Evolutionary conservation across 805 yeast species (phyloP), one percentile per base, ranked within the genome.

Genomic region (Kluyveromyces nonfermentans): DNA sequence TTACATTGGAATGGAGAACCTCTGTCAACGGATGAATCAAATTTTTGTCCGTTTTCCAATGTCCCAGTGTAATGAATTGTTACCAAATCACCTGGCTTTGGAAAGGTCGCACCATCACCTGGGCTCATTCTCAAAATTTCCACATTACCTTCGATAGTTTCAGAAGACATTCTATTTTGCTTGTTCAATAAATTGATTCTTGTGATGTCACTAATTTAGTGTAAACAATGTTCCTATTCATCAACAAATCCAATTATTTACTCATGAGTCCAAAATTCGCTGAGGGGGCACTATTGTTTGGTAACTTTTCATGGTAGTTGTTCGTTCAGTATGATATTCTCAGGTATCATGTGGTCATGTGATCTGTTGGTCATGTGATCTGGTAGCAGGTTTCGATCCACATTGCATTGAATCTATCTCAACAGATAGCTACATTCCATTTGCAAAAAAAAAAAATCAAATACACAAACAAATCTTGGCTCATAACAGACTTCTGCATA

Each of bases 51-150:
- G 68, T 85, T 85, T 68, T 86, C 95, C 62, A 90, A 76, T 46
- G 95, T 88, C 58, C 97, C 97, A 42, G 85, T 83, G 78, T 90
- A 90, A 72, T 90, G 97, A 63, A 90, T 90, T 51, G 96, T 82
- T 53, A 90, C 93, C 52, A 73, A 69, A 70, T 89, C 96, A 56
- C 97, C 97, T 34, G 71, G 64, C 67, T 82, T 73, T 62, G 97
- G 97, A 79, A 73, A 89, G 57, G 80, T 82, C 62, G 72, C 75
- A 52, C 93, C 95, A 66, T 90, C 96, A 67, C 97, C 88, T 65
- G 64, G 62, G 39, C 59, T 44, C 37, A 57, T 40, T 61, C 68
- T 63, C 44, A 62, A 65, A 40, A 64, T 63, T 40, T 59, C 57
- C 41, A 64, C 67, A 58, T 63, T 62, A 56, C 69, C 69, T 60